phyloP scores from a whole-genome alignment of 1,139 yeast genomes.

The Yamadazyma epiphylla region DNA sequence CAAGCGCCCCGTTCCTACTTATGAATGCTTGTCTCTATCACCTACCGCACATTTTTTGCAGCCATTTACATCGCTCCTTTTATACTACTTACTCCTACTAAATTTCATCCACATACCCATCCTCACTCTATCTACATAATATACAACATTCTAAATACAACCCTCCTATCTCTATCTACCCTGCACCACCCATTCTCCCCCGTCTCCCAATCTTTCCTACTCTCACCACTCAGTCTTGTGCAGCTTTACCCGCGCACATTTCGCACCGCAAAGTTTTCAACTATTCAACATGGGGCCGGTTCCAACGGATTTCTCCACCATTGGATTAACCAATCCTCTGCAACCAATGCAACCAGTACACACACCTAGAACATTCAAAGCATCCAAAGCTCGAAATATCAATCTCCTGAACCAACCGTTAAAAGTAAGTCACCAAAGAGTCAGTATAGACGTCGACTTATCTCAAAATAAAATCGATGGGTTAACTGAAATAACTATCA shows the following conservation, averaged over 20 bases:
- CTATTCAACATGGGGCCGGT: slow-evolving; percentile 20
- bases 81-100: too few relatives aligned
- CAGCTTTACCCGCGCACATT: not conserved
- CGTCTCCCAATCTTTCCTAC: too few relatives aligned
- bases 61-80: too few relatives aligned
- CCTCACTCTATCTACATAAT: too few relatives aligned
- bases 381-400: slow-evolving; percentile 17
- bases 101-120: too few relatives aligned
- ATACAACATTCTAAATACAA: too few relatives aligned
- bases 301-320: slow-evolving; percentile 8
- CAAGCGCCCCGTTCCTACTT: too few relatives aligned
- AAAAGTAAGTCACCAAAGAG: slow-evolving; percentile 66
- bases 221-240: too few relatives aligned
- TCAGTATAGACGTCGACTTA: slow-evolving; percentile 63
- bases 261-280: slow-evolving; percentile 4
- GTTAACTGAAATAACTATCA: slow-evolving; percentile 73
- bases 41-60: too few relatives aligned
- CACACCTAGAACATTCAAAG: slow-evolving; percentile 20
- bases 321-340: slow-evolving; percentile 11
- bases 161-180: too few relatives aligned
- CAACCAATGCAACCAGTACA: slow-evolving; percentile 7
- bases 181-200: too few relatives aligned
- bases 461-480: slow-evolving; percentile 57
- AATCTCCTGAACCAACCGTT: slow-evolving; percentile 38
- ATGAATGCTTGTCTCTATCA: too few relatives aligned